Evolutionary conservation across 2,329 filamentous ascomycete genomes (phyloP).

Genomic region (Colletotrichum destructivum): DNA sequence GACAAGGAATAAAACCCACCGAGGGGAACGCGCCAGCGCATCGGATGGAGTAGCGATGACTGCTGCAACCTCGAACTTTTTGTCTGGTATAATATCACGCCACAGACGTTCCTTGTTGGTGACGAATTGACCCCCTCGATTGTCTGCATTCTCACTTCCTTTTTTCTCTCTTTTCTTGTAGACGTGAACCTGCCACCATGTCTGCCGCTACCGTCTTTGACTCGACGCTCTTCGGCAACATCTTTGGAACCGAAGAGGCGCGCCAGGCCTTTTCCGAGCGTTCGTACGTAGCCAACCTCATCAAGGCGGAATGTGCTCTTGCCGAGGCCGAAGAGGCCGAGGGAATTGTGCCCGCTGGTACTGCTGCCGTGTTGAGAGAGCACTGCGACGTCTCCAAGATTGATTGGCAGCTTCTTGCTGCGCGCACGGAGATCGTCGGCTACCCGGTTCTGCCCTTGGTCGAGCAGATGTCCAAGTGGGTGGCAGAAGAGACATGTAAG

Average conservation of each 20-base stretch:
- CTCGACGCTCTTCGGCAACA: slow-evolving; percentile 64
- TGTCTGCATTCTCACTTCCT: too few species aligned
- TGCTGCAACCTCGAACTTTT: background rate
- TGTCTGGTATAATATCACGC: background rate
- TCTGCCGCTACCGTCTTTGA: slow-evolving; percentile 56
- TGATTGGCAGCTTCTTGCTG: slow-evolving; percentile 53
- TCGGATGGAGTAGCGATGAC: background rate
- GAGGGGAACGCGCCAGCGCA: background rate
- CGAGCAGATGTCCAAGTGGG: slow-evolving; percentile 59
- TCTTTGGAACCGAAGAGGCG: slow-evolving; percentile 67
- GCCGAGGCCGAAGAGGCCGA: slow-evolving; percentile 65
- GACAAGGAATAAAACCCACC: slow-evolving; percentile 14
- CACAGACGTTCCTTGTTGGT: background rate
- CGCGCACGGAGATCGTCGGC: slow-evolving; percentile 68
- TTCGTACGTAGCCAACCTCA: slow-evolving; percentile 63
- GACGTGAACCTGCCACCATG: slow-evolving; percentile 35
- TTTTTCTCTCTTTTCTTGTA: too few species aligned
- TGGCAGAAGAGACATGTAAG: slow-evolving; percentile 51
- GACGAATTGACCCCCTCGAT: too few species aligned
- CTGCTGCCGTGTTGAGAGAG: slow-evolving; percentile 55
- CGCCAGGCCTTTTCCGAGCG: slow-evolving; percentile 65
- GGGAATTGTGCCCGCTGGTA: slow-evolving; percentile 60
- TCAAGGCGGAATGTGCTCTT: slow-evolving; percentile 67
- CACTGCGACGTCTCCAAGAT: slow-evolving; percentile 46
- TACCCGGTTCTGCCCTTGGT: slow-evolving; percentile 68